Evolutionary conservation across 2,329 filamentous ascomycete genomes (phyloP), one percentile per base, ranked within the genome.

Genomic region (Cordyceps fumosorosea): DNA sequence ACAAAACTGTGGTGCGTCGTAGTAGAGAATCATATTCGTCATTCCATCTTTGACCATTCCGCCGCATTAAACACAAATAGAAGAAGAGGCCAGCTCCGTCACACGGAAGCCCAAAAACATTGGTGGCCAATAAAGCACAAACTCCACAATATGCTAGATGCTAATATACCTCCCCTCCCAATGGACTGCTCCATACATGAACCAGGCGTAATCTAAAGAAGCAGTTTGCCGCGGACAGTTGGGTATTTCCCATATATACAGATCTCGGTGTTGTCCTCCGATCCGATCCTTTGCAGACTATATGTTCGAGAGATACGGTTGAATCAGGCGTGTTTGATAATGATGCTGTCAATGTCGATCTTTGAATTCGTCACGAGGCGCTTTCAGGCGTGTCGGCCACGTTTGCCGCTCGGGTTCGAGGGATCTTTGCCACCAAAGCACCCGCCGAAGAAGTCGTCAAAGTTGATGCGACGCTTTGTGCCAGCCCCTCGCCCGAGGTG

Each of bases 361-460:
- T 42, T 32, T 48, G 32, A 7, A 11, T 42, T 16, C n/a, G 29
- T 37, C 34, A 26, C 29, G 12, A 8, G 7, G n/a, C 14, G 6
- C 24, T 37, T 52, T 56, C 67, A 77, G 62, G 72, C 65, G 65
- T 85, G 82, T 57, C 83, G 77, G 59, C 74, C 78, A 62, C 83
- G 75, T 71, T 86, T 86, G 48, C 76, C 74, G 42, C 74, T 73
- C 34, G 75, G 76, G 16, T 79, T 78, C 65, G 82, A 81, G 40
- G 79, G 72, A 64, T 90, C 88, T 69, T 88, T 88, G 50, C 83
- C 83, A 63, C 81, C 81, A 56, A 89, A 72, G 65, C 84, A 85
- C 59, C 85, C 84, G 8, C 91, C 89, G 70, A 92, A 92, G 60
- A 91, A 86, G 69, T 93, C 89, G 26, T 85, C 84, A 68, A 90